phyloP scores from a whole-genome alignment of 176 grass and related monocot species.

The Coix lacrymajobi region DNA sequence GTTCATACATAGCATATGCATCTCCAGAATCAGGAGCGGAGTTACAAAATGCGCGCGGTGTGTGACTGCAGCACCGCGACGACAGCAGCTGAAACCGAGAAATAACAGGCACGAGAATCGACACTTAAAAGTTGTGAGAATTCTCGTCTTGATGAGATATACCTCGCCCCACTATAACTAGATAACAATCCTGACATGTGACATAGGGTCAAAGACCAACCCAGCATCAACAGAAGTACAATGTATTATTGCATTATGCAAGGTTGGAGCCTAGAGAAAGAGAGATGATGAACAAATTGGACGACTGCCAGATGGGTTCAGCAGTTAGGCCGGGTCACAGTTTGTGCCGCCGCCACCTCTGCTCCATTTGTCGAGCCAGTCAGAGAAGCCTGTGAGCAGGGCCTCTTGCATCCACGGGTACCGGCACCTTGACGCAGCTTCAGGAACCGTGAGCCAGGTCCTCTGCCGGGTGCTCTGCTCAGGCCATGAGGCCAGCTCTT shows the following conservation, averaged over 20 bases:
- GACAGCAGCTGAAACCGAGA: conserved; percentile 13
- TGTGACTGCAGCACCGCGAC: background rate
- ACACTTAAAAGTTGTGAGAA: conserved; percentile 70
- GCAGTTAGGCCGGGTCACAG: background rate
- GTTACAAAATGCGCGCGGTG: conserved; percentile 4
- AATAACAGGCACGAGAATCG: conserved; percentile 36
- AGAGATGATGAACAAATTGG: conserved; percentile 9
- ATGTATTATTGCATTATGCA: conserved; percentile 45
- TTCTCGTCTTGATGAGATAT: conserved; percentile 48
- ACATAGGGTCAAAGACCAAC: conserved; percentile 32
- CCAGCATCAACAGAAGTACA: conserved; percentile 42
- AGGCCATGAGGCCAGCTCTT: conserved; percentile 86
- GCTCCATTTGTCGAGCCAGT: conserved; percentile 54
- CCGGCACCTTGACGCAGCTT: conserved; percentile 62
- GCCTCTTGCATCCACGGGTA: conserved; percentile 90
- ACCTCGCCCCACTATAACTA: conserved; percentile 34
- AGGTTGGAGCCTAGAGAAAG: conserved; percentile 30
- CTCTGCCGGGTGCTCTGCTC: conserved; percentile 81
- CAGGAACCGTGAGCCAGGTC: conserved; percentile 71
- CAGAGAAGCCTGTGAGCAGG: conserved; percentile 72
- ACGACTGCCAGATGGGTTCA: background rate
- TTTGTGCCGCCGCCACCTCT: conserved; percentile 12
- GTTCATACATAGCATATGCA: conserved; percentile 33
- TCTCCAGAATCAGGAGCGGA: conserved; percentile 29
- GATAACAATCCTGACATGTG: conserved; percentile 27